phyloP scores from a whole-genome alignment of 2,329 filamentous ascomycete genomes.

The Septoria linicola region DNA sequence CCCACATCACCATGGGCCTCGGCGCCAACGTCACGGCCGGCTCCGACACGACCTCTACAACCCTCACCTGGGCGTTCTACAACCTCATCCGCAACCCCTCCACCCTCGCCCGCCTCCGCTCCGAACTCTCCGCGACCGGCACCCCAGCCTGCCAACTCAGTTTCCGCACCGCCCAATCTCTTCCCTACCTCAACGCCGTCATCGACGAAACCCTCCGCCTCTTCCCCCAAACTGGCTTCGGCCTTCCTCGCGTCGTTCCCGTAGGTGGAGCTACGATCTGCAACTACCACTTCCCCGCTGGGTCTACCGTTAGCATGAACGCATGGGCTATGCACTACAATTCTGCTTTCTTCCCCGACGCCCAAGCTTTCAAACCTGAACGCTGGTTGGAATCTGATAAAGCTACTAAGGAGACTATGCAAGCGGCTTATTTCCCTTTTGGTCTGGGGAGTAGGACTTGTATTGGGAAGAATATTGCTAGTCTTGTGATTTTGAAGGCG shows the following conservation, averaged over 20 bases:
- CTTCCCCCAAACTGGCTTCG: slow-evolving; percentile 23
- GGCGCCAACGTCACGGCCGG: slow-evolving; percentile 25
- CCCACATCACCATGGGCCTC: slow-evolving; percentile 39
- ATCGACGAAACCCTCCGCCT: slow-evolving; percentile 28
- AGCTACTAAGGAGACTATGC: neutral
- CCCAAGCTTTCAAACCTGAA: slow-evolving; percentile 45
- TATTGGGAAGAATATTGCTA: slow-evolving; percentile 18
- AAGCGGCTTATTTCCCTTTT: slow-evolving; percentile 17
- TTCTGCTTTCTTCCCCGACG: slow-evolving; percentile 38
- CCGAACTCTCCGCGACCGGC: slow-evolving; percentile 10
- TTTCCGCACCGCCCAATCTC: slow-evolving; percentile 7
- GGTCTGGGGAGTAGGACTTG: slow-evolving; percentile 16
- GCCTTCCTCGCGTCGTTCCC: slow-evolving; percentile 17
- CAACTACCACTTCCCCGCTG: slow-evolving; percentile 44
- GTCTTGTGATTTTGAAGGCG: slow-evolving; percentile 15
- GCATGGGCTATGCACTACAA: slow-evolving; percentile 45
- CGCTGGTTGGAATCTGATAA: slow-evolving; percentile 41
- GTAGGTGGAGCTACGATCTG: slow-evolving; percentile 17
- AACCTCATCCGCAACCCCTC: slow-evolving; percentile 32
- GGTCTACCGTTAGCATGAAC: slow-evolving; percentile 46
- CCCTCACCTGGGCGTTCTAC: slow-evolving; percentile 37
- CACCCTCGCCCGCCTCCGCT: slow-evolving; percentile 28
- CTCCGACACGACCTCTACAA: slow-evolving; percentile 39
- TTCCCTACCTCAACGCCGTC: slow-evolving; percentile 17
- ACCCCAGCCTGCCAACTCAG: neutral